Evolutionary conservation across 176 grass and related monocot species (phyloP), one percentile per base, ranked within the genome.

Genomic region (Phragmites australis): DNA sequence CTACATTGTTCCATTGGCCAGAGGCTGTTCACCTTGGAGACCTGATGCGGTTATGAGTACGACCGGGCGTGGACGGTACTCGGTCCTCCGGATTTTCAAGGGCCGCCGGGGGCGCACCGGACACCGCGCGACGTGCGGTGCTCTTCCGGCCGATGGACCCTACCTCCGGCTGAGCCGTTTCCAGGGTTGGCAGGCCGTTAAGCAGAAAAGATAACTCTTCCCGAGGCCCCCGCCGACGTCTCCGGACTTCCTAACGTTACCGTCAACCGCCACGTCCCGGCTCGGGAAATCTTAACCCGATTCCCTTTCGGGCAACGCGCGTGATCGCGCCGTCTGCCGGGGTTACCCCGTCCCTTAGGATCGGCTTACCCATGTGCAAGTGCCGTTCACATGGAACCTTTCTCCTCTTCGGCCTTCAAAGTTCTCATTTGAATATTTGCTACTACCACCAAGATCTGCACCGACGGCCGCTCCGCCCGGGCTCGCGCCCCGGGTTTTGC

Each of bases 41-140:
- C 83, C 83, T 90, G 83, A 90, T 86, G 88, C 83, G 88, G 86
- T 88, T 88, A 88, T 88, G 86, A 88, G 86, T 88, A 88, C 81
- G 86, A 84, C 74, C 81, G 81, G 44, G 86, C 81, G 74, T 67
- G 74, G 81, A 47, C 85, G 64, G 79, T 78, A 88, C 47, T 70
- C 85, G 72, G 79, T 83, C 80, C 80, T 88, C 80, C 54, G 54
- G 63, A 88, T 88, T 88, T 83, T 88, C 72, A 88, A 22, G 86
- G 79, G 80, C 80, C 79, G 80, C 80, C 52, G 80, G 71, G 85
- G 81, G 89, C 55, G 81, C 89, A 87, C 81, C 81, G 75, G 76
- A 81, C 84, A 83, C 84, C 84, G 23, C 70, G 76, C 53, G 83
- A 87, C 65, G 79, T 90, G 88, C 79, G 83, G 83, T 79, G 84